Evolutionary conservation across 495 filamentous ascomycete genomes (phyloP), one percentile per base, ranked within the genome.

Genomic region (Neurospora sp.): DNA sequence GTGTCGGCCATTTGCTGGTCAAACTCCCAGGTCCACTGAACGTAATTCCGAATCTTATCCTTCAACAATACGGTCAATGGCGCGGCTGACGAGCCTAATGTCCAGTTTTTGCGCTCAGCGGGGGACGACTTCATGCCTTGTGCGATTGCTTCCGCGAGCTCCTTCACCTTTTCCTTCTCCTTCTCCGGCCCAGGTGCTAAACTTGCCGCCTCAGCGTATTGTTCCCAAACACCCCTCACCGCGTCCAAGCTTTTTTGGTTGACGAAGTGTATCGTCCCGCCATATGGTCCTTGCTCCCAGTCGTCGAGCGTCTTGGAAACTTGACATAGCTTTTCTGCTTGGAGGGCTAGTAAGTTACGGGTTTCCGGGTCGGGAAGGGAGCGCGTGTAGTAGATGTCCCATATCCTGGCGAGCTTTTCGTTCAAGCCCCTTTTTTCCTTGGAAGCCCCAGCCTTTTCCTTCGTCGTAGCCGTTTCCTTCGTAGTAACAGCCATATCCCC

Each of bases 321-420:
- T 5, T 59, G 20, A 27, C 5, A 27, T 14, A 59, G 2, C 10
- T 12, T 86, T 31, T 73, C 69, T 0, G 82, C 75, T 42, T 88
- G 87, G 16, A 16, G 39, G 1, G 74, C 71, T 12, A 87, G 77
- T 8, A 85, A 69, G 6, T 76, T 39, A 16, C 83, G 70, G 37
- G 54, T 66, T 9, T 84, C 78, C 69, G 78, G 41, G 1, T 80
- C 71, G 73, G 84, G 80, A 7, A 90, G 76, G 70, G 82, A 83
- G 35, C 86, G 59, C 75, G 89, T 80, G 73, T 89, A 89, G 74
- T 86, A 90, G 72, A 89, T 83, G 42, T 86, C 82, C 88, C 87
- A 90, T 11, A 88, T 78, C 31, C 73, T 62, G 2, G 74, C 71
- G 38, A 62, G 18, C 12, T 16, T 66, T 35, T 66, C 27, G 5